phyloP scores from a whole-genome alignment of 345 rosid species.

The Adansonia digitata region DNA sequence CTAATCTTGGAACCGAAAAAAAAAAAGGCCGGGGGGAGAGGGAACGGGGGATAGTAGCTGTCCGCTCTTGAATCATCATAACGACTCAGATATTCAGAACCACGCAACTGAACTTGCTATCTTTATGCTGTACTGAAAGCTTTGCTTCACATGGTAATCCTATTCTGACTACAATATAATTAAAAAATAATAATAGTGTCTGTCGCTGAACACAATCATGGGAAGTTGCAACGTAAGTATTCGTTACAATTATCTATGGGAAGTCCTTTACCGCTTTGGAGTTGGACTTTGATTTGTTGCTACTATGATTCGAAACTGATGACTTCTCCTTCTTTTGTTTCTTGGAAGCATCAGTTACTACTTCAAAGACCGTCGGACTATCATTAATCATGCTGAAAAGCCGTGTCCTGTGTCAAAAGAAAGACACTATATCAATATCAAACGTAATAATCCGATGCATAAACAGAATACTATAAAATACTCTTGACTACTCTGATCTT shows the following conservation, averaged over 20 bases:
- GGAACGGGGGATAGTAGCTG: too few species aligned
- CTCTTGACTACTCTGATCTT: too few species aligned
- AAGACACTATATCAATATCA: not conserved
- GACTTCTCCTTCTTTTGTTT: constrained; percentile 51
- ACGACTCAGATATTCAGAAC: not conserved
- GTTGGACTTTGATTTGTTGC: too few species aligned
- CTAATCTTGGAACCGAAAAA: too few species aligned
- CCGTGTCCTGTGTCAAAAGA: constrained; percentile 41
- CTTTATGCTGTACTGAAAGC: not conserved
- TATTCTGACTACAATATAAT: not conserved
- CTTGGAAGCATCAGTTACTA: constrained; percentile 49
- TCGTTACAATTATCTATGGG: not conserved
- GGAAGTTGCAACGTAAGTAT: not conserved
- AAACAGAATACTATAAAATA: too few species aligned
- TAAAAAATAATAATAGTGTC: not conserved
- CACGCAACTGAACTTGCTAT: too few species aligned
- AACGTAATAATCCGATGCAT: not conserved
- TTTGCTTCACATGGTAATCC: not conserved
- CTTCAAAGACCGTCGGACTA: constrained; percentile 56
- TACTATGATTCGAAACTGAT: too few species aligned
- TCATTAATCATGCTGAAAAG: constrained; percentile 67
- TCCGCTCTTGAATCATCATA: not conserved
- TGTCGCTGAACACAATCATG: not conserved
- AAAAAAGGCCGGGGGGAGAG: too few species aligned
- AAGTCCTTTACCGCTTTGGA: constrained; percentile 24